Evolutionary conservation across 306 rosid genomes (phyloP), one percentile per base, ranked within the genome.

Genomic region (Macrotyloma uniflorum): DNA sequence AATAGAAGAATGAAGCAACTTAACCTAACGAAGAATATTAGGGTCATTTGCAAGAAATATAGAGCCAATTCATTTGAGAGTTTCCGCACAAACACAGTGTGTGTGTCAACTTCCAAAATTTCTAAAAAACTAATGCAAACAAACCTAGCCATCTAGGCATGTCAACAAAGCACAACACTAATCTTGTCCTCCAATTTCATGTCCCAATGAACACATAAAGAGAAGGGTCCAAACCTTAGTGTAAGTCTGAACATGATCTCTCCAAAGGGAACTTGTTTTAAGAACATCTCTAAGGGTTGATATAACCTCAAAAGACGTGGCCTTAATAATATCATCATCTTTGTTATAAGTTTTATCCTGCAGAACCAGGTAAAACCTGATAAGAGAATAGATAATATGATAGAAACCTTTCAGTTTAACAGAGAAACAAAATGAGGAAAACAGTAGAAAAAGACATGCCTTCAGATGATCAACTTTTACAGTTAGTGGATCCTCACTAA

Each of bases 381-480:
- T 59, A 55, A 72, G 67, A 45, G 9, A 16, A 47, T 24, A 19
- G 63, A 33, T 35, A 62, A 80, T 11, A 22, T 62, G 36, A 68
- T 78, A 75, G 67, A 47, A 51, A 51, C 36, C 16, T 79, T 50
- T 42, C 70, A 72, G 43, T 57, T 22, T 45, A 74, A 19, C 4
- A 43, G 43, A 79, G n/a, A 51, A 80, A 16, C 55, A 26, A 64
- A 64, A 76, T 46, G 47, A 43, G 42, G 49, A 79, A 38, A 73
- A 66, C 57, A 67, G 55, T 71, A 51, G 7, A 72, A 24, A 54
- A 35, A 70, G 71, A 65, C 90, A 30, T 86, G 76, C 99, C 98
- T 96, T 96, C 83, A 93, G 97, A 88, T 96, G 99, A 85, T 96
- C 99, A 62, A 96, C 99, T 90, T 96, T 91, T 59, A 96, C 99